A percentile compares a stretch with the other conserved stretches of the same genome.
Conservation (phyloP, 1,284 basidiomycete species). For the Bjerkandera adusta region DNA sequence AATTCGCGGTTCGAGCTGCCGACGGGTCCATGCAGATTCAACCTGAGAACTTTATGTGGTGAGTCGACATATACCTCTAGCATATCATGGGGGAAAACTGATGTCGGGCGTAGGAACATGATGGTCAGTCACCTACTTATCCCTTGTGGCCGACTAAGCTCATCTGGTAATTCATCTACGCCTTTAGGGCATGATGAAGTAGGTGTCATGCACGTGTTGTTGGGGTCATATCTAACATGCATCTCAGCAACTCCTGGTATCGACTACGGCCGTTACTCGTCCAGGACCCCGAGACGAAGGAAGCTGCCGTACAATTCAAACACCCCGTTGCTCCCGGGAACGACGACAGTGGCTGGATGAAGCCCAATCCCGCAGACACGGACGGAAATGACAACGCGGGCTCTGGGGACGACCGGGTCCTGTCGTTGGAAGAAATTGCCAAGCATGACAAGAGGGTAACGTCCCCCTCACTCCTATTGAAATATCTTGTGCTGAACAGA, state of each 20-base stretch:
- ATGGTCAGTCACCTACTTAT: slow-evolving; percentile 5
- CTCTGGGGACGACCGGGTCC: slow-evolving; percentile 10
- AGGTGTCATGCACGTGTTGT: background rate
- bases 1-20: slow-evolving; percentile 20
- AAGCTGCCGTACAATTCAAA: slow-evolving; percentile 16
- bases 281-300: slow-evolving; percentile 7
- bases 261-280: slow-evolving; percentile 18
- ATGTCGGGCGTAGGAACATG: slow-evolving; percentile 12
- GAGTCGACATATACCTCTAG: too few relatives aligned
- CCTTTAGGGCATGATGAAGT: slow-evolving; percentile 26
- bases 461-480: background rate
- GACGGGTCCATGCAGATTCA: slow-evolving; percentile 24
- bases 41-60: slow-evolving; percentile 23
- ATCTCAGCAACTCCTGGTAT: slow-evolving; percentile 25
- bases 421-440: slow-evolving; percentile 21
- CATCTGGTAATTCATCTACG: background rate
- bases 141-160: background rate
- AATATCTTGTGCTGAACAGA: background rate
- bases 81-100: too few relatives aligned
- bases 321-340: slow-evolving; percentile 23
- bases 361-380: slow-evolving; percentile 9
- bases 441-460: slow-evolving; percentile 22
- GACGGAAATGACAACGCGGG: background rate
- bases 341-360: slow-evolving; percentile 24
- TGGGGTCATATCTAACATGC: background rate